Evolutionary conservation across 73 alveolate genomes (phyloP).

Genomic region (Symbiodinium pilosum): DNA sequence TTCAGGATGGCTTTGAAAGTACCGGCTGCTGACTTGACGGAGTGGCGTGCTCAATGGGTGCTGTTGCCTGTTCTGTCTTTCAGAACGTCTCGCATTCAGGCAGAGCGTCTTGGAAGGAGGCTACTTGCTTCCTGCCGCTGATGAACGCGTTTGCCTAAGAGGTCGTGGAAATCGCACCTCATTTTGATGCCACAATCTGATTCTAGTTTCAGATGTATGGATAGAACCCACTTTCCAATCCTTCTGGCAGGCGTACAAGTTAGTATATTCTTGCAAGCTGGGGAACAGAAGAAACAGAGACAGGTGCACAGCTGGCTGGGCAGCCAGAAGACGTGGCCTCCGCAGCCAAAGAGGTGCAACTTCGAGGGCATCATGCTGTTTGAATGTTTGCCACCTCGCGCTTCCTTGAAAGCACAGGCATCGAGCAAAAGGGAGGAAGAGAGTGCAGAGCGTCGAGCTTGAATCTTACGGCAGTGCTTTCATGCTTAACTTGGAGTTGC

Average conservation of each 20-base stretch:
- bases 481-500: not conserved
- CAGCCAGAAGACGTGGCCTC: too few relatives aligned
- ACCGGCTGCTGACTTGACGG: not conserved
- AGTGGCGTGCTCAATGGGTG: not conserved
- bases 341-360: too few relatives aligned
- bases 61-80: not conserved
- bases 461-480: not conserved
- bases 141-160: not conserved
- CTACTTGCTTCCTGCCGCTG: slow-evolving; percentile 1
- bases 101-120: slow-evolving; percentile 1
- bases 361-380: too few relatives aligned
- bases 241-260: too few relatives aligned
- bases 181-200: too few relatives aligned
- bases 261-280: too few relatives aligned
- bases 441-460: not conserved
- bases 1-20: not conserved
- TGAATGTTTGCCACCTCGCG: too few relatives aligned
- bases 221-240: too few relatives aligned
- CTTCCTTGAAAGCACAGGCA: not conserved
- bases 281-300: too few relatives aligned
- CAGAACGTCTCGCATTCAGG: not conserved
- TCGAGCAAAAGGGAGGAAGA: not conserved
- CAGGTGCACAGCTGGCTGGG: too few relatives aligned
- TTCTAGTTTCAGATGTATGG: too few relatives aligned
- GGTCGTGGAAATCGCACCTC: not conserved